A percentile compares a stretch with the other conserved stretches of the same genome.
Evolutionary conservation across 495 filamentous ascomycete species (phyloP).

Genomic region (Penicillium arizonense): DNA sequence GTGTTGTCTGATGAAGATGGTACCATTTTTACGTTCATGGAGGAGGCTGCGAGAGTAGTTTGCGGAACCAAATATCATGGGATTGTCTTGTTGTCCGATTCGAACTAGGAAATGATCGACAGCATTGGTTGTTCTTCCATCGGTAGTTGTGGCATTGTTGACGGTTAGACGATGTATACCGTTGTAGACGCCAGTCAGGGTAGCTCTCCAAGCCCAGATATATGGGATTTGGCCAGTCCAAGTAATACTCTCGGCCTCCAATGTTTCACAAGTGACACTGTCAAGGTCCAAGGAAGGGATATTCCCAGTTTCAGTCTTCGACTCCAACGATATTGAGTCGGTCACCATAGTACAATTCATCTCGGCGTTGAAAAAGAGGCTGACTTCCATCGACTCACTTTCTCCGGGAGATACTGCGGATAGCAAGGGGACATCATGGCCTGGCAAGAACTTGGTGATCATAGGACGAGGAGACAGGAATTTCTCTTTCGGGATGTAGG

Average conservation of each 20-base stretch:
- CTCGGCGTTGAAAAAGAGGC: conserved; percentile 57
- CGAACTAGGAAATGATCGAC: conserved; percentile 57
- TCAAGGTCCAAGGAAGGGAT: conserved; percentile 37
- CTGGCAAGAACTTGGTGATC: conserved; percentile 64
- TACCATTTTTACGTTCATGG: conserved; percentile 34
- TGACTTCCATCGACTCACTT: conserved; percentile 46
- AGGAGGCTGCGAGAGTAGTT: conserved; percentile 60
- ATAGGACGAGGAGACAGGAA: conserved; percentile 58
- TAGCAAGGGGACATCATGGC: conserved; percentile 59
- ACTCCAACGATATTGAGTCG: conserved; percentile 50
- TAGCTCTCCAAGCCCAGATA: conserved; percentile 53
- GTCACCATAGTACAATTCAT: conserved; percentile 63
- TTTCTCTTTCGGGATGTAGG: conserved; percentile 54
- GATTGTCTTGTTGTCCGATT: conserved; percentile 55
- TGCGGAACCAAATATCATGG: conserved; percentile 55
- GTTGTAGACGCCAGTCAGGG: conserved; percentile 58
- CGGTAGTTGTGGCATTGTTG: conserved; percentile 46
- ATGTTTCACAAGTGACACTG: conserved; percentile 43
- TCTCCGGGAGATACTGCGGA: conserved; percentile 47
- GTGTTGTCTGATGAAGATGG: conserved; percentile 53
- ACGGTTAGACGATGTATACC: conserved; percentile 65
- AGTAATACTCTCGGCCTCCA: conserved; percentile 21
- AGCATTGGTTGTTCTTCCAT: conserved; percentile 41
- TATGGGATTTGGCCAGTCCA: conserved; percentile 53
- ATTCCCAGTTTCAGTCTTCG: conserved; percentile 46